Evolutionary conservation across 2,329 filamentous ascomycete species (phyloP).

Genomic region (Nannizzia gypsea): DNA sequence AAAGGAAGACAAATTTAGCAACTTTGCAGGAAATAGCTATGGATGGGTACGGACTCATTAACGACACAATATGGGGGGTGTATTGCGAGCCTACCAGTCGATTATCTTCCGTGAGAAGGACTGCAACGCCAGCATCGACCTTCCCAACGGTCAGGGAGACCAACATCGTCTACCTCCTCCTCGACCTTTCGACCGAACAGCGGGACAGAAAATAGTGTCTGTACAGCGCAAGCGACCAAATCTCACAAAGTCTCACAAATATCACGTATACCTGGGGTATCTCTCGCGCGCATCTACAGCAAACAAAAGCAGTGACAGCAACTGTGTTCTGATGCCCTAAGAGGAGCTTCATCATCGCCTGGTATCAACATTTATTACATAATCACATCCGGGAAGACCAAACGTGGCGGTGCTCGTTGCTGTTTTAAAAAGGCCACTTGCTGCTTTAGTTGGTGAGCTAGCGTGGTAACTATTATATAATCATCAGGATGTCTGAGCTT

Average conservation of each 20-base stretch:
- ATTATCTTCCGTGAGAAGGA: slow-evolving; percentile 92
- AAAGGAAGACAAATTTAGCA: slow-evolving; percentile 9
- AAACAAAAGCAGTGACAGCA: not conserved
- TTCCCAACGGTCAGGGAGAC: slow-evolving; percentile 98
- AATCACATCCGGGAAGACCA: not conserved
- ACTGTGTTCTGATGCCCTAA: not conserved
- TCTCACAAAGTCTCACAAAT: not conserved
- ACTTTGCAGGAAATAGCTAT: not conserved
- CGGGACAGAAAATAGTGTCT: not conserved
- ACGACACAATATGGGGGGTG: not conserved
- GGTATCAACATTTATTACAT: not conserved
- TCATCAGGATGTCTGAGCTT: not conserved
- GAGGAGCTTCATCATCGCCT: not conserved
- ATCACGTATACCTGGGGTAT: not conserved
- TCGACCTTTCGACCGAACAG: slow-evolving; percentile 75
- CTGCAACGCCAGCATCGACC: slow-evolving; percentile 95
- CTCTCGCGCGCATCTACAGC: not conserved
- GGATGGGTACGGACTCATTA: not conserved
- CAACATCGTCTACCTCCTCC: slow-evolving; percentile 68
- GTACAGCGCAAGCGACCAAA: not conserved
- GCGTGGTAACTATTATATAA: too few species aligned
- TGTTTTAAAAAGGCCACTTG: not conserved
- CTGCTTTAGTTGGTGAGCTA: not conserved
- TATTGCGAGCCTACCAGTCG: slow-evolving; percentile 56
- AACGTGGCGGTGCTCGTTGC: not conserved